phyloP scores from a whole-genome alignment of 1,284 basidiomycete species.

The Puccinia polysora region DNA sequence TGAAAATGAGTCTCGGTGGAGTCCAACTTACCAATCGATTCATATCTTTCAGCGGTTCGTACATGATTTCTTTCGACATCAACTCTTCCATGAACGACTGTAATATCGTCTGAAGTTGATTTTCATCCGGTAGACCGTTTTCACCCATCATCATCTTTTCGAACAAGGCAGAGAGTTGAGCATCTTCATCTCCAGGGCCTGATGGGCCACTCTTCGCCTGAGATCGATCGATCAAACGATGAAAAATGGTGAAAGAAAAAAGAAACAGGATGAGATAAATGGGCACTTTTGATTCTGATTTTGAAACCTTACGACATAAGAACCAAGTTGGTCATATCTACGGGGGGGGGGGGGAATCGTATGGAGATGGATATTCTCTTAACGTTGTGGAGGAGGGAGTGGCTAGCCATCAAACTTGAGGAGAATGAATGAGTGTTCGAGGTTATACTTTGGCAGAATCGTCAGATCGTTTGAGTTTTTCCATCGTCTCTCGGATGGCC shows the following conservation, averaged over 20 bases:
- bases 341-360: too few species aligned
- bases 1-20: too few species aligned
- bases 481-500: constrained; percentile 37
- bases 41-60: constrained; percentile 86
- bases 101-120: constrained; percentile 68
- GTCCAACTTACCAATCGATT: constrained; percentile 64
- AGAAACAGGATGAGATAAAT: too few species aligned
- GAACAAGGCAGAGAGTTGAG: constrained; percentile 37
- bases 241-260: background rate
- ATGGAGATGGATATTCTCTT: too few species aligned
- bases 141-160: constrained; percentile 47
- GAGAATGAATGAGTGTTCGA: constrained; percentile 21
- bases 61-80: constrained; percentile 87
- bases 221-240: background rate
- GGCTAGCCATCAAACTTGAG: constrained; percentile 14
- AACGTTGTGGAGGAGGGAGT: too few species aligned
- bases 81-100: constrained; percentile 89
- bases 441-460: constrained; percentile 42
- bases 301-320: too few species aligned
- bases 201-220: constrained; percentile 17
- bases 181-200: constrained; percentile 17
- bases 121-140: constrained; percentile 57
- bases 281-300: too few species aligned
- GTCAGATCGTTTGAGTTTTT: constrained; percentile 42
- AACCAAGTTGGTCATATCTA: too few species aligned